A percentile compares a stretch with the other conserved stretches of the same genome.
These are phyloP conservation scores for Guillardia theta DNA, from an alignment of 78 protist genomes.

Conservation along the genomic window DNA sequence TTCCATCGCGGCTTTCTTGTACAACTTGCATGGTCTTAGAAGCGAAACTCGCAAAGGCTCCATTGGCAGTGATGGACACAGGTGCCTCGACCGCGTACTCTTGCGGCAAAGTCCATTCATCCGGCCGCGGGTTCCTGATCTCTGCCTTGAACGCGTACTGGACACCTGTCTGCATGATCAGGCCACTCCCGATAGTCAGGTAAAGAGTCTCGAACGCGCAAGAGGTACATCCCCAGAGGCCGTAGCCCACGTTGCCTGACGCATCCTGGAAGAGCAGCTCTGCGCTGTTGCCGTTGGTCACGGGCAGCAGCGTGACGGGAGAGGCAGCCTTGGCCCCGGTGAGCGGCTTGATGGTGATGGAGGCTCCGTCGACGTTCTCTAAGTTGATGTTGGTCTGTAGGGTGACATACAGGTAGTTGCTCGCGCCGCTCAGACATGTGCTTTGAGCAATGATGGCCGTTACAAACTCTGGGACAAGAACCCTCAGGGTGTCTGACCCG, in stretches of 20 bases:
- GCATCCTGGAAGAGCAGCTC: neutral
- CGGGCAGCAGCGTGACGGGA: neutral
- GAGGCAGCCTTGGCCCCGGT: neutral
- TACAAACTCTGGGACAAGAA: neutral
- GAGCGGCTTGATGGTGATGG: neutral
- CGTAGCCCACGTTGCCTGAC: neutral
- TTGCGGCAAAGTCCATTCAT: neutral
- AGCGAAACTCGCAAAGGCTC: no score
- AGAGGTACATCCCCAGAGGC: neutral
- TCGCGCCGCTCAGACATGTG: neutral
- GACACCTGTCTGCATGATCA: neutral
- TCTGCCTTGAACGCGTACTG: neutral
- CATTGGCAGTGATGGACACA: no score
- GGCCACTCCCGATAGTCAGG: neutral
- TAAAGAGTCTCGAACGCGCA: neutral
- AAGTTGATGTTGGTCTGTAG: neutral
- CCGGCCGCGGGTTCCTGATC: neutral
- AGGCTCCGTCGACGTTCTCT: neutral
- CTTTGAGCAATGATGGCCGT: neutral
- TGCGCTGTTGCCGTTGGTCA: neutral
- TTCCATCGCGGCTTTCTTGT: no score
- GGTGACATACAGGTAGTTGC: neutral
- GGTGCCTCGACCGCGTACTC: no score
- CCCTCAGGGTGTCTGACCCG: neutral
- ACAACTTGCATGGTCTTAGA: no score